Conservation (phyloP, 164 flowering plant genomes). For the Macadamia integrifolia region DNA sequence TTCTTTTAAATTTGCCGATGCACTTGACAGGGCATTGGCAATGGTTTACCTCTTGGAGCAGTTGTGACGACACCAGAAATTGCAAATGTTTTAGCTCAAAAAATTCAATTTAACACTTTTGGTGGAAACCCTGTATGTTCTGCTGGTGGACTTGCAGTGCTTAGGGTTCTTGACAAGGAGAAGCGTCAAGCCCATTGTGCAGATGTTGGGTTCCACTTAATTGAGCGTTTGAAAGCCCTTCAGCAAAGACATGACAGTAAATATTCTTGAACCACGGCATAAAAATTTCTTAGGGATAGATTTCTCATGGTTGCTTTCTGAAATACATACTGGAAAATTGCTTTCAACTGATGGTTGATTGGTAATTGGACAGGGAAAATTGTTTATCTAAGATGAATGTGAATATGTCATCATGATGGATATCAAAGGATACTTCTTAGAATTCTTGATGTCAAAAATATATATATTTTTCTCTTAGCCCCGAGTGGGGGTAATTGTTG, state of each 20-base stretch:
- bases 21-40: conserved; percentile 84
- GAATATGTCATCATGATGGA: not conserved
- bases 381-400: not conserved
- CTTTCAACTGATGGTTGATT: not conserved
- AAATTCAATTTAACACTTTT: conserved; percentile 91
- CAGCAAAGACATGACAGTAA: conserved; percentile 84
- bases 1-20: conserved; percentile 5
- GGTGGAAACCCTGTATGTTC: conserved; percentile 99
- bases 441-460: not conserved
- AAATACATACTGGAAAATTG: not conserved
- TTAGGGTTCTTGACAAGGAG: conserved; percentile 82
- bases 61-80: conserved; percentile 98
- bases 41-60: conserved; percentile 94
- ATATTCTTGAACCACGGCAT: conserved; percentile 4
- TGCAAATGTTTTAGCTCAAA: conserved; percentile 78
- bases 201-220: conserved; percentile 80
- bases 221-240: conserved; percentile 59
- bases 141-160: conserved; percentile 94
- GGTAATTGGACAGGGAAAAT: not conserved
- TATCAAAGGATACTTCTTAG: not conserved
- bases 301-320: not conserved
- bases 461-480: not conserved
- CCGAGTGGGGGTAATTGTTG: not conserved
- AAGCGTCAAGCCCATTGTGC: conserved; percentile 87
- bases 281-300: conserved; percentile 2